phyloP scores from a whole-genome alignment of 2,329 filamentous ascomycete genomes.

The Diaporthe australafricana region DNA sequence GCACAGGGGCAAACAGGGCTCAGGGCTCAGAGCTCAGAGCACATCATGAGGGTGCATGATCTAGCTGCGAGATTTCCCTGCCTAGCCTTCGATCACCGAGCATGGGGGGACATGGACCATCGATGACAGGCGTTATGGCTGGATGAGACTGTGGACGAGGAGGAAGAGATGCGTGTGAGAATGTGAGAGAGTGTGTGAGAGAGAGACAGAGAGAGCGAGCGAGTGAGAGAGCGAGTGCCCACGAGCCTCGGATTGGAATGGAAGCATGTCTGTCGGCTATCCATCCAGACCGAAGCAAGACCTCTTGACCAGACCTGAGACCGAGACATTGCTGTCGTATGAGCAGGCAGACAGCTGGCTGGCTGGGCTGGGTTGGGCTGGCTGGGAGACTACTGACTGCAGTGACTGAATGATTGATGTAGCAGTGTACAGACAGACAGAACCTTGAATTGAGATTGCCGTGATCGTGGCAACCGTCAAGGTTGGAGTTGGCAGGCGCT shows the following conservation, averaged over 20 bases:
- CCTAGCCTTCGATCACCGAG: constrained; percentile 5
- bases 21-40: neutral
- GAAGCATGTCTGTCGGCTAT: constrained; percentile 19
- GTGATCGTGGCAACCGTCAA: constrained; percentile 18
- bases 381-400: neutral
- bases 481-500: constrained; percentile 17
- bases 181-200: too few relatives aligned
- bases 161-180: too few relatives aligned
- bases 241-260: constrained; percentile 25
- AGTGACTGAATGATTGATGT: too few relatives aligned
- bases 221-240: neutral
- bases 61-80: constrained; percentile 22
- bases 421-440: neutral
- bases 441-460: neutral
- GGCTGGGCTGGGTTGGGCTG: constrained; percentile 6
- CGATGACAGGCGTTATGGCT: neutral
- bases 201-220: neutral
- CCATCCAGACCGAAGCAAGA: neutral
- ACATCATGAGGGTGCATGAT: constrained; percentile 17
- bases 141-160: constrained; percentile 12
- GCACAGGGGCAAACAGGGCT: constrained; percentile 10
- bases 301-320: constrained; percentile 27
- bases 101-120: constrained; percentile 16
- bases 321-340: constrained; percentile 23
- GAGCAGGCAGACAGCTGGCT: constrained; percentile 2